Percentiles rank a stretch among this genome's conserved stretches.
Evolutionary conservation across 2,329 filamentous ascomycete genomes (phyloP).

Genomic region (Diaporthe helianthi): DNA sequence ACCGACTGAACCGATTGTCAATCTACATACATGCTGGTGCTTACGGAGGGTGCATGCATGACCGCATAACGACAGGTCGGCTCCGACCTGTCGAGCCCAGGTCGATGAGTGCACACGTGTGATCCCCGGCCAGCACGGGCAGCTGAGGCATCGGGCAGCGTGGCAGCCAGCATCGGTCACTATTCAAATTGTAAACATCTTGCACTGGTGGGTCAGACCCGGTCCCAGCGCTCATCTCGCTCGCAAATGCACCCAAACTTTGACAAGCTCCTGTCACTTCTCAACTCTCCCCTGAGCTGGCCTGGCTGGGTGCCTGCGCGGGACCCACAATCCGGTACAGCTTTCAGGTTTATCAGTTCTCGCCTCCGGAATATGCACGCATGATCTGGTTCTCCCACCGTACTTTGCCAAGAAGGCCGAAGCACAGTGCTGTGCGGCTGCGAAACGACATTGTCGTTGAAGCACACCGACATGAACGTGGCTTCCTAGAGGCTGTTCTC

Average conservation of each 20-base stretch:
- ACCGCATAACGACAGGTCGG: slow-evolving; percentile 9
- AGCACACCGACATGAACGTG: slow-evolving; percentile 17
- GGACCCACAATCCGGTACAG: slow-evolving; percentile 28
- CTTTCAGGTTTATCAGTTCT: slow-evolving; percentile 28
- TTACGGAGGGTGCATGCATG: neutral
- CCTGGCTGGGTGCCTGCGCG: slow-evolving; percentile 19
- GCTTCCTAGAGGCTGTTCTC: neutral
- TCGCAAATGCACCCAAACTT: slow-evolving; percentile 22
- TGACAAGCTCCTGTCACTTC: slow-evolving; percentile 29
- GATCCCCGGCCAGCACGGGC: neutral
- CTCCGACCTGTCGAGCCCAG: neutral
- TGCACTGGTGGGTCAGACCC: slow-evolving; percentile 18
- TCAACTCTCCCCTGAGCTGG: slow-evolving; percentile 17
- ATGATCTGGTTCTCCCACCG: slow-evolving; percentile 18
- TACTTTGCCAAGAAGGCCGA: slow-evolving; percentile 1
- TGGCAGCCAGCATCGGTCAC: slow-evolving; percentile 10
- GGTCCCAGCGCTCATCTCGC: slow-evolving; percentile 13
- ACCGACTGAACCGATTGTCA: neutral
- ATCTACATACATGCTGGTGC: neutral
- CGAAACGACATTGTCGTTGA: neutral
- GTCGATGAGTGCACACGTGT: neutral
- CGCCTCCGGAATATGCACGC: neutral
- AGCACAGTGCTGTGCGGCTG: neutral
- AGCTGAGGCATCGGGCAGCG: slow-evolving; percentile 1
- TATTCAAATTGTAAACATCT: slow-evolving; percentile 8